phyloP scores from a whole-genome alignment of 2,329 filamentous ascomycete genomes.

The Neofusicoccum umdonicola region DNA sequence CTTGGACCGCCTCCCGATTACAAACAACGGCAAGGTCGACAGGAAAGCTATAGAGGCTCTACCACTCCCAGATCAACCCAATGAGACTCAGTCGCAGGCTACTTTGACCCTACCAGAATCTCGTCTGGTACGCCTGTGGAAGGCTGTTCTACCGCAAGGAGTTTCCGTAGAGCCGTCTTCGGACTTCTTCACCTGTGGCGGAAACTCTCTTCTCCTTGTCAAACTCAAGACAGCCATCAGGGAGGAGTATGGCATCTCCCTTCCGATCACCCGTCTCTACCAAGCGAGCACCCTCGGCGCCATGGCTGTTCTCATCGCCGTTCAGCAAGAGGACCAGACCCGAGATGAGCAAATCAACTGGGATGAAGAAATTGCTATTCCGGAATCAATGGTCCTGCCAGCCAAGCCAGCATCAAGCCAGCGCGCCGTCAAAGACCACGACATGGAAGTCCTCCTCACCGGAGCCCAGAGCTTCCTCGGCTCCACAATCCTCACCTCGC shows the following conservation, averaged over 20 bases:
- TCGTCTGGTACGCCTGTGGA: constrained; percentile 13
- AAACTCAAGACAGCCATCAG: constrained; percentile 38
- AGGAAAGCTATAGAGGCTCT: constrained; percentile 21
- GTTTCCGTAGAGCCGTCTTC: not conserved
- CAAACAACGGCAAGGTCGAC: constrained; percentile 19
- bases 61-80: constrained; percentile 17
- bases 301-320: constrained; percentile 30
- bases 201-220: constrained; percentile 43
- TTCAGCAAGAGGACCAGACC: not conserved
- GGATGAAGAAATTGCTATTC: constrained; percentile 32
- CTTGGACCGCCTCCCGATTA: not conserved
- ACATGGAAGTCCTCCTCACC: constrained; percentile 19
- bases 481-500: constrained; percentile 20
- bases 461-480: constrained; percentile 23
- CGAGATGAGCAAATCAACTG: constrained; percentile 32
- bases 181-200: constrained; percentile 41
- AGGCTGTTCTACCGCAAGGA: constrained; percentile 21
- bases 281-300: constrained; percentile 35
- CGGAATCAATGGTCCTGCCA: constrained; percentile 20
- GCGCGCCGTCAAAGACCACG: not conserved
- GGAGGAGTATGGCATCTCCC: constrained; percentile 28
- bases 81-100: not conserved
- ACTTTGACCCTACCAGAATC: not conserved
- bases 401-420: not conserved
- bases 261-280: constrained; percentile 41